Conservation (phyloP, 805 yeast genomes). For the Isabelozyma rhagii region DNA sequence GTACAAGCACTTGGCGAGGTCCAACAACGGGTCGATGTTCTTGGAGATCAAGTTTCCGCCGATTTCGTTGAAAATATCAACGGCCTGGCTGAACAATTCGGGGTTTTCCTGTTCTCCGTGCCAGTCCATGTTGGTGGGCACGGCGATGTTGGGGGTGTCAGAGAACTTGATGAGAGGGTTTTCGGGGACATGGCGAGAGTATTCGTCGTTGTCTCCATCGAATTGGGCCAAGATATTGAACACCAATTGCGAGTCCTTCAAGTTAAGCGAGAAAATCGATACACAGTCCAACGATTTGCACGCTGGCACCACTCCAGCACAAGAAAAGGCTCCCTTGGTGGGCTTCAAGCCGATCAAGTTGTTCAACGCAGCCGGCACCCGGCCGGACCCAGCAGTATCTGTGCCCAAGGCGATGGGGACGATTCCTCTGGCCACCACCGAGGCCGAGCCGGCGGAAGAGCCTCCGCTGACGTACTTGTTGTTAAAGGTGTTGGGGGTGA, state of each 20-base stretch:
- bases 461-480: conserved; percentile 87
- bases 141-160: conserved; percentile 62
- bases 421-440: conserved; percentile 82
- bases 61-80: conserved; percentile 38
- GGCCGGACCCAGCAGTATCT: conserved; percentile 97
- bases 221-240: conserved; percentile 69
- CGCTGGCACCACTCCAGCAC: conserved; percentile 95
- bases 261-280: conserved; percentile 73
- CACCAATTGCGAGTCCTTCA: conserved; percentile 79
- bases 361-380: conserved; percentile 95
- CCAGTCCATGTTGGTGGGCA: conserved; percentile 75
- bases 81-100: conserved; percentile 58
- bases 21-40: conserved; percentile 74
- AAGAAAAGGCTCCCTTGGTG: conserved; percentile 81
- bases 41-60: conserved; percentile 56
- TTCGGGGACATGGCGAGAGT: conserved; percentile 71
- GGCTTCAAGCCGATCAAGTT: conserved; percentile 92
- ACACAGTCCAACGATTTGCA: conserved; percentile 93
- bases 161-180: conserved; percentile 62
- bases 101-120: conserved; percentile 80
- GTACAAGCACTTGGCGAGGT: conserved; percentile 81
- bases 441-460: conserved; percentile 94
- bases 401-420: conserved; percentile 92
- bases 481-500: conserved; percentile 76
- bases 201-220: conserved; percentile 70